Evolutionary conservation across 2,329 filamentous ascomycete species (phyloP), one percentile per base, ranked within the genome.

Genomic region (Lecanicillium sp.): DNA sequence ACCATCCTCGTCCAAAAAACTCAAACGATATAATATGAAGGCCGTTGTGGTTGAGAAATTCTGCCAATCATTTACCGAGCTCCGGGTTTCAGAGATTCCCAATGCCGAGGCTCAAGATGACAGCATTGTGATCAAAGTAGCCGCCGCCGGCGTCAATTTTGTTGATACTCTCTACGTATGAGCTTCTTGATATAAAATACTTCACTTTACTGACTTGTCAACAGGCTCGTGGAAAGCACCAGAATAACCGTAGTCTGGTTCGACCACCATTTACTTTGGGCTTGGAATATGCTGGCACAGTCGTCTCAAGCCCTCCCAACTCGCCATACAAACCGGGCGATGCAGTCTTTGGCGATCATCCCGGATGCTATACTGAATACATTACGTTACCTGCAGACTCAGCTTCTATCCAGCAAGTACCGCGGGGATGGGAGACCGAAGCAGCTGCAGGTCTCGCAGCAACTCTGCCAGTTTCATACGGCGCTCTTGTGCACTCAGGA

Each of bases 211-310:
- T 28, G 28, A 31, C 15, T 2, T 14, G 28, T 25, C 8, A n/a
- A n/a, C 22, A 65, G 61, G 70, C 70, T 3, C 64, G 64, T 49
- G 75, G 75, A 7, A 66, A 69, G 45, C 75, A 80, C 48, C 75
- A 80, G 48, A 80, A 79, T 51, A 78, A 78, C 50, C 62, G 59
- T 20, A 64, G 63, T n/a, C 66, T 74, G 38, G 65, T 75, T 28
- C 60, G 59, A 22, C 75, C 74, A 2, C 75, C 75, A 0, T 80
- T 80, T 55, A 67, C 64, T 2, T 63, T 78, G 1, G 75, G 75
- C 11, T 70, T 71, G n/a, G 75, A 80, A 50, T 80, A 79, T 48
- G 62, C 73, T 1, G 75, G 75, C n/a, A 57, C 66, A 3, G 59
- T 80, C 1, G 43, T 66, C 25, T 55, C 55, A 3, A 51, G 64